phyloP scores from a whole-genome alignment of 1,139 yeast species.

The Arxiozyma bovina region DNA sequence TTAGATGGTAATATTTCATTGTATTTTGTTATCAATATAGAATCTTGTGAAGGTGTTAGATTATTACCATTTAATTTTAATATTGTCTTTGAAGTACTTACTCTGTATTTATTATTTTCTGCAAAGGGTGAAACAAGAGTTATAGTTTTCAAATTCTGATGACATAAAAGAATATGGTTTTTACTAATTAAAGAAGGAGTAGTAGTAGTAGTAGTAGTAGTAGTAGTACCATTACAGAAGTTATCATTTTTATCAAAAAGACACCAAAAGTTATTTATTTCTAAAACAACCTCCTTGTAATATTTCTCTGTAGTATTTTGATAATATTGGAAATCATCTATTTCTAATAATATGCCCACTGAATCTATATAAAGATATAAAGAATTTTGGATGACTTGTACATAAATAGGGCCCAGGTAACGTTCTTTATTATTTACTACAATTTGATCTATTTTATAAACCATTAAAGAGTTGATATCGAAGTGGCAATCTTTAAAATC shows the following conservation, averaged over 20 bases:
- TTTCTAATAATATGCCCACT: background rate
- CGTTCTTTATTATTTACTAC: background rate
- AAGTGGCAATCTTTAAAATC: background rate
- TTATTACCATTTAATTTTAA: constrained; percentile 12
- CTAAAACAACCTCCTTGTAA: background rate
- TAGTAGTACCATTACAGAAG: background rate
- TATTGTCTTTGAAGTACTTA: background rate
- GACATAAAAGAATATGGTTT: background rate
- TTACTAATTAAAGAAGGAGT: no score
- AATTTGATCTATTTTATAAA: background rate
- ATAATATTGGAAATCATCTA: background rate
- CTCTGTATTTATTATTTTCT: background rate
- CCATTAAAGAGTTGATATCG: background rate
- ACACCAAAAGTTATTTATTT: background rate
- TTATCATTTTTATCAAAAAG: background rate
- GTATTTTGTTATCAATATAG: constrained; percentile 9
- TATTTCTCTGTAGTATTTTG: background rate
- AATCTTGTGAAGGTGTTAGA: constrained; percentile 8
- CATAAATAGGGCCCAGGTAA: background rate
- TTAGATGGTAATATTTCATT: background rate
- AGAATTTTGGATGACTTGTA: background rate
- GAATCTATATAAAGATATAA: background rate
- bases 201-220: background rate
- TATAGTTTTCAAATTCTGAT: background rate
- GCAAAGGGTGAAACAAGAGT: background rate